Evolutionary conservation across 176 grass and related monocot genomes (phyloP).

Genomic region (Tuctoria greenei): DNA sequence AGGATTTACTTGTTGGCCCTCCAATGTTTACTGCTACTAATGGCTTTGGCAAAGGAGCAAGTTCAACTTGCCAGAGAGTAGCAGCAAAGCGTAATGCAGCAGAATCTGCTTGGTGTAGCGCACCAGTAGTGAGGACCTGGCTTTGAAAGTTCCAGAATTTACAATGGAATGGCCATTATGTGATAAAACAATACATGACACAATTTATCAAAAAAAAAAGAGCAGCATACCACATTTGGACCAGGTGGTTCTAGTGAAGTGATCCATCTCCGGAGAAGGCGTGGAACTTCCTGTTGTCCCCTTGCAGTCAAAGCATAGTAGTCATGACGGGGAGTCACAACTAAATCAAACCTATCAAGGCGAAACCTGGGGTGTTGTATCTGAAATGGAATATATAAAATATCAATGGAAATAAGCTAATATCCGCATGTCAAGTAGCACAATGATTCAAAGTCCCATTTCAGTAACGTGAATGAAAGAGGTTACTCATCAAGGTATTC

Average conservation of each 20-base stretch:
- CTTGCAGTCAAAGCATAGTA: conserved; percentile 84
- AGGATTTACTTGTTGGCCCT: conserved; percentile 79
- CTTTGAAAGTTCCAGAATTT: conserved; percentile 29
- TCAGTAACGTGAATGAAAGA: conserved; percentile 1
- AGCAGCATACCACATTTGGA: conserved; percentile 66
- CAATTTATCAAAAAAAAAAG: conserved; percentile 4
- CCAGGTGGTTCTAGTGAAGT: conserved; percentile 83
- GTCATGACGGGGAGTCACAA: conserved; percentile 83
- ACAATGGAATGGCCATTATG: background rate
- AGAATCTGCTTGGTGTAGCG: conserved; percentile 88
- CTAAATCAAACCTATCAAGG: conserved; percentile 88
- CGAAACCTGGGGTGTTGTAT: conserved; percentile 85
- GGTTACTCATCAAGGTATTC: conserved; percentile 15
- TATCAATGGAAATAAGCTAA: background rate
- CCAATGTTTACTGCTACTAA: conserved; percentile 84
- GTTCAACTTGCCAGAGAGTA: conserved; percentile 69
- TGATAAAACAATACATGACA: background rate
- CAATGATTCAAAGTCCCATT: conserved; percentile 9
- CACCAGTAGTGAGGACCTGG: conserved; percentile 77
- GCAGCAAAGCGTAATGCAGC: conserved; percentile 69
- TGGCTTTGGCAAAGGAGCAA: conserved; percentile 77
- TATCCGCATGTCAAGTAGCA: background rate
- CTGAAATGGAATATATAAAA: conserved; percentile 45
- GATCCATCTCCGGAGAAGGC: conserved; percentile 64
- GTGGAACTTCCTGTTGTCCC: conserved; percentile 66